Evolutionary conservation across 1,284 basidiomycete species (phyloP).

Genomic region (Ceratobasidium sp.): DNA sequence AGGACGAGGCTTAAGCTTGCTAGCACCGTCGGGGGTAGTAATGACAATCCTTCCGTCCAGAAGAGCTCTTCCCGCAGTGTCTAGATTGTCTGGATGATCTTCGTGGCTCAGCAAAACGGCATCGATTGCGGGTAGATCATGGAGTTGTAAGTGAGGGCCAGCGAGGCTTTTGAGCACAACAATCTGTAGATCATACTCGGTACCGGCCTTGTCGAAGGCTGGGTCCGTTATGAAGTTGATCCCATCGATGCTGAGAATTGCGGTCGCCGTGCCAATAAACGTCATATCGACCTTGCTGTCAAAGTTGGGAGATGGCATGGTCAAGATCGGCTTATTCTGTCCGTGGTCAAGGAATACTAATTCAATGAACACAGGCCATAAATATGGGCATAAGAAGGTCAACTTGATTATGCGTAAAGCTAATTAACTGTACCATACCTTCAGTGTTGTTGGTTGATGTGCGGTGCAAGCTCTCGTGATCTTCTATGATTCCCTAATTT

Average conservation of each 20-base stretch:
- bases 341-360: no score
- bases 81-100: constrained; percentile 48
- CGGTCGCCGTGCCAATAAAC: constrained; percentile 46
- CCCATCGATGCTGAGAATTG: constrained; percentile 46
- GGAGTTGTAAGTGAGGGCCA: constrained; percentile 27
- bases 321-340: neutral
- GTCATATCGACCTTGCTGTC: constrained; percentile 44
- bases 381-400: neutral
- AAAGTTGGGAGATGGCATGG: constrained; percentile 10
- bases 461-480: neutral
- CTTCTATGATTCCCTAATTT: neutral
- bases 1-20: constrained; percentile 46
- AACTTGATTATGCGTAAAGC: neutral
- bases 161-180: constrained; percentile 2
- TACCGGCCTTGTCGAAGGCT: constrained; percentile 33
- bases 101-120: constrained; percentile 47
- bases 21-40: constrained; percentile 45
- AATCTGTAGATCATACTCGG: constrained; percentile 15
- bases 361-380: neutral
- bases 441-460: neutral
- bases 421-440: neutral
- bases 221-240: constrained; percentile 47
- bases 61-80: constrained; percentile 36
- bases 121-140: constrained; percentile 44
- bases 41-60: constrained; percentile 45